phyloP scores from a whole-genome alignment of 2,329 filamentous ascomycete species.

The Cercospora canescens region DNA sequence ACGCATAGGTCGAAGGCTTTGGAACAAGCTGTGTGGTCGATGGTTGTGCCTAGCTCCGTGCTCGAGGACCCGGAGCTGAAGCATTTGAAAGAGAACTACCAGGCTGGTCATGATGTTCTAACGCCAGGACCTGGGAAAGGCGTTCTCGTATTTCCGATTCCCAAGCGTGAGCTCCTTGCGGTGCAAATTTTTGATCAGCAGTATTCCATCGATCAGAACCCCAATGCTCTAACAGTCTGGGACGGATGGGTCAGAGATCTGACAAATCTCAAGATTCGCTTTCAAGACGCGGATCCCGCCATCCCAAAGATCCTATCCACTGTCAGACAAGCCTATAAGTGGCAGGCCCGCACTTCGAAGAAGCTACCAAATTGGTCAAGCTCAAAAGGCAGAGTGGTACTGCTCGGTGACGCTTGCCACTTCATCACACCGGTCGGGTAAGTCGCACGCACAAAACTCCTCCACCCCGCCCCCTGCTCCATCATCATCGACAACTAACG shows the following conservation, averaged over 20 bases:
- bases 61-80: slow-evolving; percentile 3
- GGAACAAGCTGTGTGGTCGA: slow-evolving; percentile 1
- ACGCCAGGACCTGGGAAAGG: slow-evolving; percentile 1
- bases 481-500: not conserved
- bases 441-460: not conserved
- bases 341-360: slow-evolving; percentile 2
- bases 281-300: slow-evolving; percentile 2
- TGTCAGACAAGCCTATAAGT: slow-evolving; percentile 11
- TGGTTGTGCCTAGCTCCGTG: not conserved
- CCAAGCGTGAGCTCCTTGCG: slow-evolving; percentile 1
- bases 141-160: slow-evolving; percentile 2
- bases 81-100: not conserved
- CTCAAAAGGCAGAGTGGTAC: slow-evolving; percentile 1
- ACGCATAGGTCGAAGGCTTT: not conserved
- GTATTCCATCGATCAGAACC: not conserved
- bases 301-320: slow-evolving; percentile 3
- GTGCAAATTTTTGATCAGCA: slow-evolving; percentile 14
- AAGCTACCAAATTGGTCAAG: slow-evolving; percentile 7
- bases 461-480: not conserved
- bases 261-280: not conserved
- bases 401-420: slow-evolving; percentile 16
- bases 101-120: not conserved
- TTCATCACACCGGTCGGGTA: slow-evolving; percentile 4
- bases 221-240: not conserved
- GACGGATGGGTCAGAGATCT: not conserved